Base-by-base conservation (phyloP, 805 yeast species). In the Suhomyces kilbournensis region DNA sequence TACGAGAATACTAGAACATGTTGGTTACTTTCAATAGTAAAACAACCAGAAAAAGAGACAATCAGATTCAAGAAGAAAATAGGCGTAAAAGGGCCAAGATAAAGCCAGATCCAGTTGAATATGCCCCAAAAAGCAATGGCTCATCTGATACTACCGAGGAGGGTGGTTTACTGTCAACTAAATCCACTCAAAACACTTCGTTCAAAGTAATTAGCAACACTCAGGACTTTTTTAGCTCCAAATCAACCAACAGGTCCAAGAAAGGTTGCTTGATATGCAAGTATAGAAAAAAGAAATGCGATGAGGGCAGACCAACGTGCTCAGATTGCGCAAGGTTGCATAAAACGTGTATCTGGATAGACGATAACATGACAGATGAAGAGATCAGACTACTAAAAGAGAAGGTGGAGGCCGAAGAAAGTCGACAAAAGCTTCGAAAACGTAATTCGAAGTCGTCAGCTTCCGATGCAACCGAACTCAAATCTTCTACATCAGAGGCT, bases 211-310 rank as follows among this genome's bases (percentile, higher is more conserved):
- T 63, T 15, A 50, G 53, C 25, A 53, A 52, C 44, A 35, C 56
- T 15, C 46, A 47, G 14, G 63, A 58, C 51, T 60, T 61, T 28
- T 50, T 49, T 47, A 52, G 47, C 17, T 53, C 51, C 40, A 59
- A 54, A 46, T 57, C 67, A 1, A 59, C 68, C 43, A 72, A 66
- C 57, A 64, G 81, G 56, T 79, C 88, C 1, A 78, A 71, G 57
- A 73, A 72, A n/a, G 90, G 90, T 0, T 85, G 91, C 63, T 66
- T 85, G 38, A 85, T 88, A 0, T 85, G 91, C 66, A 85, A 85
- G 60, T 72, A 80, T 35, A 68, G 90, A 43, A 85, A 84, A 73
- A 83, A 82, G 60, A 72, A 82, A 56, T 81, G 86, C 60, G 77
- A 80, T 56, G 84, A 81, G 57, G 55, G 53, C 7, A 70, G 69